Evolutionary conservation across 139 green algal genomes (phyloP).

Genomic region (Chloropicon primus): DNA sequence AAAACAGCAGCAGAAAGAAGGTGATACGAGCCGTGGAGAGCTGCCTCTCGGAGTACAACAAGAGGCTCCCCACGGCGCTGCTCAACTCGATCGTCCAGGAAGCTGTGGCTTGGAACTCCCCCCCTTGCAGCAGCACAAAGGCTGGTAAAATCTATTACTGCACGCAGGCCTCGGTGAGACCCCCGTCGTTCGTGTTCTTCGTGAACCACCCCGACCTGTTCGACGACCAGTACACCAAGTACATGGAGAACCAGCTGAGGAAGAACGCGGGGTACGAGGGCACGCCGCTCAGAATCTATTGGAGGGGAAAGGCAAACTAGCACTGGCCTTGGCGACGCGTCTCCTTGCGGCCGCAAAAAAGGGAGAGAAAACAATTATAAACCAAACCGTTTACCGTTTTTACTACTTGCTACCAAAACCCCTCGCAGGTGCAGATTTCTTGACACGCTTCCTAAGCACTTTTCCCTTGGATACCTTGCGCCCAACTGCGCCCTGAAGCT

Average conservation of each 20-base stretch:
- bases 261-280: not conserved
- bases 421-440: not conserved
- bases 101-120: not conserved
- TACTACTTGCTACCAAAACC: not conserved
- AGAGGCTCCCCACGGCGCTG: not conserved
- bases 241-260: not conserved
- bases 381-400: too few relatives aligned
- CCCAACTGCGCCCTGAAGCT: not conserved
- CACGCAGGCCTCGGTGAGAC: not conserved
- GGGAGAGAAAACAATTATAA: too few relatives aligned
- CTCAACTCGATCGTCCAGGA: not conserved
- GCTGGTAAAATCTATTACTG: not conserved
- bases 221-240: not conserved
- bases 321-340: too few relatives aligned
- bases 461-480: not conserved
- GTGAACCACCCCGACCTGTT: not conserved
- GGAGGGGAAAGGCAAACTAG: not conserved
- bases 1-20: not conserved
- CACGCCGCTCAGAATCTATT: not conserved
- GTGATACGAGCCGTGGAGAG: not conserved
- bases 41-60: not conserved
- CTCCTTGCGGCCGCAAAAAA: too few relatives aligned
- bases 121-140: not conserved
- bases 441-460: not conserved
- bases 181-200: not conserved